Evolutionary conservation across 495 filamentous ascomycete species (phyloP).

Genomic region (Penicillium verhagenii): DNA sequence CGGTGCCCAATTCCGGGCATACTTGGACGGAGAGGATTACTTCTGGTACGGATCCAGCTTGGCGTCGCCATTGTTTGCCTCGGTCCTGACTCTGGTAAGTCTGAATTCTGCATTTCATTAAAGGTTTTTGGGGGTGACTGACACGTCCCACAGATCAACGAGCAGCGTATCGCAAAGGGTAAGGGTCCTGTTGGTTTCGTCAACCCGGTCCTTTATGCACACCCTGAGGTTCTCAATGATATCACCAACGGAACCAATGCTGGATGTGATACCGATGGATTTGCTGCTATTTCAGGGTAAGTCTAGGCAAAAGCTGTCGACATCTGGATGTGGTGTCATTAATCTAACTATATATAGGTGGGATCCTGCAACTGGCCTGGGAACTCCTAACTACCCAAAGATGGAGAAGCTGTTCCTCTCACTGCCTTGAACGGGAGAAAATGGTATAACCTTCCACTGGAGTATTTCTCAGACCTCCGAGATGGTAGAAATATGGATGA

Average conservation of each 20-base stretch:
- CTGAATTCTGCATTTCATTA: no score
- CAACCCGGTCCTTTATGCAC: constrained; percentile 50
- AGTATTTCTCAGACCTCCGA: no score
- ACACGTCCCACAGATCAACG: constrained; percentile 37
- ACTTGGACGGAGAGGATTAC: constrained; percentile 34
- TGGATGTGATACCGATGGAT: constrained; percentile 51
- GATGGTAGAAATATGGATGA: no score
- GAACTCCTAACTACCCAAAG: constrained; percentile 52
- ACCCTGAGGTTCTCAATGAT: constrained; percentile 49
- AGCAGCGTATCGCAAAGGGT: constrained; percentile 43
- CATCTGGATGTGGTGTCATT: background rate
- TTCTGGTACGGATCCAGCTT: constrained; percentile 55
- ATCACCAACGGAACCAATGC: constrained; percentile 45
- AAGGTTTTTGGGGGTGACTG: background rate
- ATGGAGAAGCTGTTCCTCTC: constrained; percentile 42
- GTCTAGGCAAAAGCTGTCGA: background rate
- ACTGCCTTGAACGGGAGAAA: constrained; percentile 32
- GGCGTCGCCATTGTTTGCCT: constrained; percentile 54
- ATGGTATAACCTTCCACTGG: no score
- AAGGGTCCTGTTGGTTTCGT: constrained; percentile 53
- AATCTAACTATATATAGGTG: constrained; percentile 20
- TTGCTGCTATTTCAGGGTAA: constrained; percentile 44
- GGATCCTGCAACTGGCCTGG: constrained; percentile 56
- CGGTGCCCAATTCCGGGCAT: constrained; percentile 54
- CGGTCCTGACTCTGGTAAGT: constrained; percentile 47